A percentile compares a stretch with the other conserved stretches of the same genome.
Conservation (phyloP, 768 basidiomycete species). For the Lactarius pseudohatsudake region DNA sequence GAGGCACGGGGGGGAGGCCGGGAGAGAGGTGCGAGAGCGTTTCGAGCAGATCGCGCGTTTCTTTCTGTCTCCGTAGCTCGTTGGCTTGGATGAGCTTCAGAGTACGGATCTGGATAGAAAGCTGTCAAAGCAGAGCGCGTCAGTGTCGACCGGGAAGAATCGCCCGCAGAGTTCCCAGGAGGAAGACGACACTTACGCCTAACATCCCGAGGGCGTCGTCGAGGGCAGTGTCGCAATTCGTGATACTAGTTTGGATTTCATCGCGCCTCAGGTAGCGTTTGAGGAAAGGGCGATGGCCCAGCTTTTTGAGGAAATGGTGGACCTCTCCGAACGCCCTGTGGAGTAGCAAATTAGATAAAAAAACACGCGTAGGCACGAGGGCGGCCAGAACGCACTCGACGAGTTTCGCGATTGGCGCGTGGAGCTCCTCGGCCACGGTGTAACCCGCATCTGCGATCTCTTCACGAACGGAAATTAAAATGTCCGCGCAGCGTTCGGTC, state of each 20-base stretch:
- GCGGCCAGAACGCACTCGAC: constrained; percentile 44
- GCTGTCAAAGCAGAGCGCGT: constrained; percentile 32
- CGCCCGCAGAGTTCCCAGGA: too few relatives aligned
- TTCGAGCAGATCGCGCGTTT: constrained; percentile 41
- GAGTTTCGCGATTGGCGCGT: constrained; percentile 50
- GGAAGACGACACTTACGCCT: constrained; percentile 38
- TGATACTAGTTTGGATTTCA: constrained; percentile 58
- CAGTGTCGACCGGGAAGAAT: background rate
- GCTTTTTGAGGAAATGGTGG: constrained; percentile 53
- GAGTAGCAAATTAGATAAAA: background rate
- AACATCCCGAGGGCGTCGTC: constrained; percentile 58
- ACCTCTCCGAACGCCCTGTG: constrained; percentile 47
- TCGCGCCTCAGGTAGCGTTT: constrained; percentile 77
- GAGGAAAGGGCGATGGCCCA: constrained; percentile 67
- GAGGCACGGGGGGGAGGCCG: constrained; percentile 8
- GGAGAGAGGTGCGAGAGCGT: constrained; percentile 31
- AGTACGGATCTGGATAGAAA: constrained; percentile 54
- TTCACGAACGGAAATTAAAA: constrained; percentile 60
- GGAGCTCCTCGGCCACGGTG: constrained; percentile 48
- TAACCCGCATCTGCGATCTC: constrained; percentile 62
- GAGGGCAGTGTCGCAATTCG: constrained; percentile 51
- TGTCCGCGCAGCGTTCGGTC: constrained; percentile 69
- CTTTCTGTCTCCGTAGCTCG: constrained; percentile 38
- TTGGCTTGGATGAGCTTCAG: constrained; percentile 49
- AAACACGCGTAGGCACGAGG: background rate